Base-by-base conservation (phyloP, 2,329 filamentous ascomycete genomes). In the Periconia macrospinosa region DNA sequence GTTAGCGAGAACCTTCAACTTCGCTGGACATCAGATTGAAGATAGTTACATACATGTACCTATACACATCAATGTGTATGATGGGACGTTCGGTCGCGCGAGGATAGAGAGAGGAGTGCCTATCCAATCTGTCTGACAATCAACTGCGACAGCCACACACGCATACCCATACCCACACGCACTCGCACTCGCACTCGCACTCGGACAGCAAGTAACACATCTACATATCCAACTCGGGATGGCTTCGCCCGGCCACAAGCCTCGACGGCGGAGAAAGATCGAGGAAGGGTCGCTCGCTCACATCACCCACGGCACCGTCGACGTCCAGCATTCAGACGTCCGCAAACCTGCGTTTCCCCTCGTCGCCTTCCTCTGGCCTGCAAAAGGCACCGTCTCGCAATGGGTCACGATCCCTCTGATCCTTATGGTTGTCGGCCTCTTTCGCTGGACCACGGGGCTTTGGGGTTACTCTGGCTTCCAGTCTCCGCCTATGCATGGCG, bases 391-490 rank as follows among this genome's bases (percentile, higher is more conserved):
- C 0, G 81, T 86, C 17, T 96, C 92, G 50, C 89, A 93, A 89
- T 97, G 94, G 93, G 86, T 96, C 66, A 84, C 93, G 5, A 78
- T 99, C 30, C 92, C 94, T 2, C 78, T 95, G 63, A 87, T 96
- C 5, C 79, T 99, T 50, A 96, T 97, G 89, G 84, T 83, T 1
- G 91, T 86, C n/a, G 92, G 92, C 18, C 82, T 99, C 45, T 97
- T 97, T 71, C 83, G 94, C 65, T 97, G 94, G 94, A 88, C 90
- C 30, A 89, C 91, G 45, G 89, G 92, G 27, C 80, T 97, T 42
- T 97, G 94, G 91, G 91, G 91, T 53, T 97, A 97, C 74, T 99
- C 94, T 65, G 94, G 93, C 52, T 90, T 88, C 67, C 80, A 88
- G 54, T 85, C 84, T 55, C 92, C 92, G 35, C 94, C 94, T 6